phyloP scores from a whole-genome alignment of 805 yeast genomes.

The Ogataea polymorpha region DNA sequence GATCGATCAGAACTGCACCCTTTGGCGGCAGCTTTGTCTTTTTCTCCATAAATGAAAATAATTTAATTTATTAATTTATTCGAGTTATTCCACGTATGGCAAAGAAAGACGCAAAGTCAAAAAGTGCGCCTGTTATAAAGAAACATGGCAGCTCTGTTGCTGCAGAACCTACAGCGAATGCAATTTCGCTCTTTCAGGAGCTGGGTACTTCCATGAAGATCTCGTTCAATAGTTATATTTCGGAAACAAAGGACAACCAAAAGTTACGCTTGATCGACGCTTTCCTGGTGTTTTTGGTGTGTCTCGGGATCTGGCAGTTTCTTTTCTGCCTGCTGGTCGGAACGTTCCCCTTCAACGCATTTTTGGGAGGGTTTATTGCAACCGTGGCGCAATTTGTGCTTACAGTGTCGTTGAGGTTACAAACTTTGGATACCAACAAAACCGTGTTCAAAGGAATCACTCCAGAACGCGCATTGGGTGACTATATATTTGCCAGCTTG shows the following conservation, averaged over 20 bases:
- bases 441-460: constrained; percentile 24
- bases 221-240: constrained; percentile 33
- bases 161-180: constrained; percentile 7
- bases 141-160: constrained; percentile 5
- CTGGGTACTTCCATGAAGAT: constrained; percentile 30
- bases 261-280: constrained; percentile 68
- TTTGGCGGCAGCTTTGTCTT: constrained; percentile 15
- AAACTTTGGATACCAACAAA: constrained; percentile 38
- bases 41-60: constrained; percentile 7
- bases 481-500: constrained; percentile 82
- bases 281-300: constrained; percentile 71
- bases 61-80: background rate
- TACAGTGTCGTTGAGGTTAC: constrained; percentile 78
- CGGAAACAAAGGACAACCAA: constrained; percentile 31
- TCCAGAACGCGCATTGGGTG: constrained; percentile 71
- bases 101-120: constrained; percentile 35
- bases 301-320: constrained; percentile 75
- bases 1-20: constrained; percentile 25
- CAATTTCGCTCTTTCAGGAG: constrained; percentile 27
- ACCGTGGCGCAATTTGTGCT: constrained; percentile 96
- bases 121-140: constrained; percentile 2
- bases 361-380: constrained; percentile 85
- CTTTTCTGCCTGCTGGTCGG: constrained; percentile 74
- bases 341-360: constrained; percentile 95
- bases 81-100: constrained; percentile 30